Conservation (phyloP, 2,329 filamentous ascomycete species). For the Xylaria sp. region DNA sequence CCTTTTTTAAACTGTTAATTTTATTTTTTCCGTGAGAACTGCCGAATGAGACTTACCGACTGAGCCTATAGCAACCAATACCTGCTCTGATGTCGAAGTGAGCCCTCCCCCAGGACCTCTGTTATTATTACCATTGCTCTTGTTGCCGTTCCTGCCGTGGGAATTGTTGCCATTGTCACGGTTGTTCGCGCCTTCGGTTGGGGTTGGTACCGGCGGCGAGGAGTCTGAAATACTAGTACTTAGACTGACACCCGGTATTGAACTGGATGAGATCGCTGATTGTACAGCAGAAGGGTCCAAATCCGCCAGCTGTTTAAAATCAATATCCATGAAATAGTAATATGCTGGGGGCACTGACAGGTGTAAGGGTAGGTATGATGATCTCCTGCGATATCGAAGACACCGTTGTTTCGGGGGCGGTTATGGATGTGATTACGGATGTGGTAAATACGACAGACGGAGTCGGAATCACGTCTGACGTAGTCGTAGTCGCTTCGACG, state of each 20-base stretch:
- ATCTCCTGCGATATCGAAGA: neutral
- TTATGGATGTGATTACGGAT: neutral
- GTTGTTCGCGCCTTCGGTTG: neutral
- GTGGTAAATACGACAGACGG: slow-evolving; percentile 12
- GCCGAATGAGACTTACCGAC: slow-evolving; percentile 46
- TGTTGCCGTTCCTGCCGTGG: neutral
- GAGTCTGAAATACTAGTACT: neutral
- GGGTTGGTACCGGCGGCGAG: slow-evolving; percentile 12
- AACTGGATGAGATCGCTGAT: neutral
- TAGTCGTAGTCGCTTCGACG: neutral
- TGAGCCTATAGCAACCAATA: slow-evolving; percentile 51
- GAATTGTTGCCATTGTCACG: neutral
- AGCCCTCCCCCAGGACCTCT: slow-evolving; percentile 3
- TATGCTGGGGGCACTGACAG: slow-evolving; percentile 8
- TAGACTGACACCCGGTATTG: neutral
- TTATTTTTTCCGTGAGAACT: neutral
- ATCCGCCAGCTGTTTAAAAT: slow-evolving; percentile 16
- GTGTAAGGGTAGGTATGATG: neutral
- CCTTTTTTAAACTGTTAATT: slow-evolving; percentile 47
- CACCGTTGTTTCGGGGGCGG: slow-evolving; percentile 9
- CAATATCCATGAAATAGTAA: slow-evolving; percentile 3
- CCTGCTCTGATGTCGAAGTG: slow-evolving; percentile 39
- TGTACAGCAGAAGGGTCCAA: neutral
- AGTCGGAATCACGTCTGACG: neutral
- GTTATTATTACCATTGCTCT: slow-evolving; percentile 23